Evolutionary conservation across 1,284 basidiomycete species (phyloP), one percentile per base, ranked within the genome.

Genomic region (Rhodofomes roseus): DNA sequence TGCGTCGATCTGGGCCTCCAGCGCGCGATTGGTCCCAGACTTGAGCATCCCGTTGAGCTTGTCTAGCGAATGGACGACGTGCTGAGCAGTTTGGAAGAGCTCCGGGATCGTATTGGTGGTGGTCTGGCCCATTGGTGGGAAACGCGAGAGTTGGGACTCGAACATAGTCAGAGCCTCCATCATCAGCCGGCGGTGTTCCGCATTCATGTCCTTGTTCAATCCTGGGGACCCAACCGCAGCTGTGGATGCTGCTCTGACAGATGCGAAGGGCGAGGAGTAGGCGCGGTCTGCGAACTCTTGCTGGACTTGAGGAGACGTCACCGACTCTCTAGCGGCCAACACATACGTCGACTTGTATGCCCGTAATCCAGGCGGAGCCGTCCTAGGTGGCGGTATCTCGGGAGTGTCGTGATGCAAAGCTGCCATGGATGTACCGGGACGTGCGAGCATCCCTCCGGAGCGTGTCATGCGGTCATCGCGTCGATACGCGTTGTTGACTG

Each of bases 1-100:
- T 0, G 86, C 82, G 46, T 88, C 82, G 53, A 93, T 87, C 71
- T 90, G 87, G 55, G 82, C 78, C 62, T 90, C 86, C 51, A 91
- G 70, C 1, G 89, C 85, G 43, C 78, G 74, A 57, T 79, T 75
- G 14, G 82, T 85, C 3, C 81, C 82, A 1, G 72, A 67, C 50
- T 84, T 78, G 63, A 92, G 70, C 65, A 88, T 75, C 44, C 66
- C 77, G 66, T 89, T 89, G 58, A 93, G 73, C 61, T 78, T 79
- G 62, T 89, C 86, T 11, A 88, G 80, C 22, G 83, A 76, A 56
- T 80, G 77, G 14, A 88, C 87, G 34, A 92, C 79, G n/a, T 76
- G 77, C 64, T 84, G 81, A 2, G 89, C 86, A 56, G 77, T 81
- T 55, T 82, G 77, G 54, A 82, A 76, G 37, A 91, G 70, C 48